A percentile compares a stretch with the other conserved stretches of the same genome.
Evolutionary conservation across 257 asterid genomes (phyloP).

Genomic region (Echites panduratus): DNA sequence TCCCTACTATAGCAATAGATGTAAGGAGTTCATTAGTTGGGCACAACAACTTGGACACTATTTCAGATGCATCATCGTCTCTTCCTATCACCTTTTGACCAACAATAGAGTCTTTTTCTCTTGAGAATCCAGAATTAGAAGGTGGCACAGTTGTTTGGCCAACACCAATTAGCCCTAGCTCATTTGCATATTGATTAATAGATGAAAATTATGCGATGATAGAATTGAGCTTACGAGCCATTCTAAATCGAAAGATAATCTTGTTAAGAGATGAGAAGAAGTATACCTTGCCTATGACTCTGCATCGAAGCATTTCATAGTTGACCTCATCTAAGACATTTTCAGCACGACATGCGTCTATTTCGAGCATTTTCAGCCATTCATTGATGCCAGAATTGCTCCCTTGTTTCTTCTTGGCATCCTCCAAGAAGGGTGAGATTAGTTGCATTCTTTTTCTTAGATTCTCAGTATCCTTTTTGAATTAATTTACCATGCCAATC

Average conservation of each 20-base stretch:
- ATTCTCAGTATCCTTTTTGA: too few species aligned
- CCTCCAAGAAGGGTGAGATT: too few species aligned
- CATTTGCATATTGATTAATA: background rate
- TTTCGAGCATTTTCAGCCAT: slow-evolving; percentile 23
- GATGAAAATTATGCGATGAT: slow-evolving; percentile 1
- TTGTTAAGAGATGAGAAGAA: background rate
- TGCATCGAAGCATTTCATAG: slow-evolving; percentile 4
- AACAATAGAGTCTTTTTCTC: background rate
- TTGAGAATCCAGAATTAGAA: background rate
- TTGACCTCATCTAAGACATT: slow-evolving; percentile 24
- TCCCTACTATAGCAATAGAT: too few species aligned
- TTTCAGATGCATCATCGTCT: background rate
- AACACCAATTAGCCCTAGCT: background rate
- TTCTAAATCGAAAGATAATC: background rate
- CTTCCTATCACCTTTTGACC: slow-evolving; percentile 3
- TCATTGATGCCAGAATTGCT: slow-evolving; percentile 1
- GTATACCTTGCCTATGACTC: background rate
- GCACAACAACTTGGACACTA: background rate
- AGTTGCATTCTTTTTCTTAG: too few species aligned
- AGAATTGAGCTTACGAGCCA: slow-evolving; percentile 2
- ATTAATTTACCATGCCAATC: too few species aligned
- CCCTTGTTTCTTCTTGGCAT: slow-evolving; percentile 13
- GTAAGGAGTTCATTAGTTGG: background rate
- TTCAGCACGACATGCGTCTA: slow-evolving; percentile 18
- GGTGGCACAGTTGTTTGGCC: background rate